Evolutionary conservation across 2,329 filamentous ascomycete species (phyloP).

Genomic region (Trichophyton simii): DNA sequence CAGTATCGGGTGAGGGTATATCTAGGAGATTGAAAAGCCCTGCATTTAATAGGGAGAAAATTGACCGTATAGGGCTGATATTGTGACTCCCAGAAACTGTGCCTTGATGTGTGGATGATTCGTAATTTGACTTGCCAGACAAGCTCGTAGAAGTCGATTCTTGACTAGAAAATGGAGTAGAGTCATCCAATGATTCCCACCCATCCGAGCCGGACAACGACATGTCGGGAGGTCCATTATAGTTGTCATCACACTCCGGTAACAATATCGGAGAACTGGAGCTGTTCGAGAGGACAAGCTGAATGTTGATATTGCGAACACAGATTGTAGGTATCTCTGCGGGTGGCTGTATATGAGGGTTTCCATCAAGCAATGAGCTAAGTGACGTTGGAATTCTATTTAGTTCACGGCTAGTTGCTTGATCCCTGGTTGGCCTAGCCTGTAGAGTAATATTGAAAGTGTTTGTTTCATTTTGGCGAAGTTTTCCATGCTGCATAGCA

Average conservation of each 20-base stretch:
- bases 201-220: background rate
- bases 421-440: conserved; percentile 2
- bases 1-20: background rate
- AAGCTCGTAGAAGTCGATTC: conserved; percentile 1
- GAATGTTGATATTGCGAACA: conserved; percentile 8
- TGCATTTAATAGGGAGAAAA: conserved; percentile 18
- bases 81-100: background rate
- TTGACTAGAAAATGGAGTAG: conserved; percentile 14
- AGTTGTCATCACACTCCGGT: background rate
- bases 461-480: background rate
- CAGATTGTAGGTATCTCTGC: conserved; percentile 3
- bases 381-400: conserved; percentile 4
- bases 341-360: conserved; percentile 9
- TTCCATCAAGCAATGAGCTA: background rate
- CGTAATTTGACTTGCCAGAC: background rate
- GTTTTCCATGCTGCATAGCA: background rate
- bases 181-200: conserved; percentile 12
- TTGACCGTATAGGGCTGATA: background rate
- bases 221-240: background rate
- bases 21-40: conserved; percentile 17
- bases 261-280: background rate
- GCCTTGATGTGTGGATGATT: conserved; percentile 5
- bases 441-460: conserved; percentile 6
- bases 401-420: background rate
- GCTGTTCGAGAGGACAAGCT: conserved; percentile 6